phyloP scores from a whole-genome alignment of 177 flowering plant genomes.

The Telopea speciosissima region DNA sequence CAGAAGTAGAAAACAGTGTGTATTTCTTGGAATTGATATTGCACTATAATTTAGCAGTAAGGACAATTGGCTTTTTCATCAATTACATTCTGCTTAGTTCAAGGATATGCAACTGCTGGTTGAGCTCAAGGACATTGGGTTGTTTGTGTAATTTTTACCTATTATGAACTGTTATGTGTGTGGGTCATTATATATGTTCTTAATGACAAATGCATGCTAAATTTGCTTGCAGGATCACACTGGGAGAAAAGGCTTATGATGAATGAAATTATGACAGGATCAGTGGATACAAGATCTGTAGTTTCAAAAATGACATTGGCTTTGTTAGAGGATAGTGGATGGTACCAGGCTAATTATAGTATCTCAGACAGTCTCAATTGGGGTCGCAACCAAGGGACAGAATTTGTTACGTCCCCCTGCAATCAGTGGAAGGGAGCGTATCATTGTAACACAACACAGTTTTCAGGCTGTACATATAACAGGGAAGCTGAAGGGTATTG shows the following conservation, averaged over 20 bases:
- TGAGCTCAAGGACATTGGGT: too few species aligned
- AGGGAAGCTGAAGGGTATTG: slow-evolving; percentile 99
- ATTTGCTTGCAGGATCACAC: slow-evolving; percentile 71
- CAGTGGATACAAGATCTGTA: slow-evolving; percentile 98
- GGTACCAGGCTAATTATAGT: slow-evolving; percentile 96
- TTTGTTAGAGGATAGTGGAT: slow-evolving; percentile 95
- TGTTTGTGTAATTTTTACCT: too few species aligned
- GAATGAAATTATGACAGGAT: slow-evolving; percentile 99
- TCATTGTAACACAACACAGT: slow-evolving; percentile 89
- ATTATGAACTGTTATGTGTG: too few species aligned
- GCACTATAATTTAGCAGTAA: too few species aligned
- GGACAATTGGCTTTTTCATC: too few species aligned
- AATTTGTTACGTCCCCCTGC: slow-evolving; percentile 87
- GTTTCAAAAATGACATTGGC: slow-evolving; percentile 98
- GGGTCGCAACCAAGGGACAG: slow-evolving; percentile 96
- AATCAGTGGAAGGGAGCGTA: slow-evolving; percentile 98
- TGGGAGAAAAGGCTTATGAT: slow-evolving; percentile 99
- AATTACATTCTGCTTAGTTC: too few species aligned
- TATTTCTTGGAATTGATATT: too few species aligned
- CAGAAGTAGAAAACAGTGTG: too few species aligned
- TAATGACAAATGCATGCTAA: background rate
- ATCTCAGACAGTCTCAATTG: slow-evolving; percentile 96
- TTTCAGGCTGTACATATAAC: slow-evolving; percentile 97
- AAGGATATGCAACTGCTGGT: too few species aligned
- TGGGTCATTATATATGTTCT: background rate